Conservation (phyloP, 2,329 filamentous ascomycete species). For the Calonectria montana region DNA sequence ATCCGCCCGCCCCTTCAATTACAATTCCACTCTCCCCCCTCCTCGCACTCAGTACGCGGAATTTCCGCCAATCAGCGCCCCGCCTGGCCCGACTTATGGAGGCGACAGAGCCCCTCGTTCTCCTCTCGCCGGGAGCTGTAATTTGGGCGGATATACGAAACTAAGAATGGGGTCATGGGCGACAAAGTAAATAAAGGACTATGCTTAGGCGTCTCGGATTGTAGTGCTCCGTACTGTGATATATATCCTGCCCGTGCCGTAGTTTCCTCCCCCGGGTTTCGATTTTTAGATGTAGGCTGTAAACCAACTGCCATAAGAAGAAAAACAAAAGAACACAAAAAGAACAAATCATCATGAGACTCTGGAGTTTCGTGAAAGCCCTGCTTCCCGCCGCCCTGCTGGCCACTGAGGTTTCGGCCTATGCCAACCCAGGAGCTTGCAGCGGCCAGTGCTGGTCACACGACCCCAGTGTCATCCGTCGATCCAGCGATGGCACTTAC, state of each 20-base stretch:
- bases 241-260: background rate
- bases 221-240: background rate
- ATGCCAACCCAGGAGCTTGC: constrained; percentile 49
- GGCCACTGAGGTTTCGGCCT: constrained; percentile 50
- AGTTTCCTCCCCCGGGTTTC: background rate
- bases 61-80: constrained; percentile 25
- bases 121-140: background rate
- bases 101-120: background rate
- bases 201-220: background rate
- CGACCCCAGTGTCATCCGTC: constrained; percentile 53
- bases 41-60: background rate
- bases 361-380: constrained; percentile 21
- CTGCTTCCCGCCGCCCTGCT: constrained; percentile 17
- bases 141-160: constrained; percentile 19
- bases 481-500: constrained; percentile 52
- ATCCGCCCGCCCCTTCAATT: constrained; percentile 20
- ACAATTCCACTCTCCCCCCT: background rate
- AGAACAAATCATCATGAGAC: constrained; percentile 16
- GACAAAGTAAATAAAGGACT: background rate
- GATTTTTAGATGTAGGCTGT: background rate
- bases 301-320: background rate
- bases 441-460: constrained; percentile 52
- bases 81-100: background rate
- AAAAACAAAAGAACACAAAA: background rate
- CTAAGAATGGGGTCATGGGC: constrained; percentile 7